A percentile compares a stretch with the other conserved stretches of the same genome.
Conservation (phyloP, 192 early-diverging fungal species). For the Pecoramyces ruminantium region DNA sequence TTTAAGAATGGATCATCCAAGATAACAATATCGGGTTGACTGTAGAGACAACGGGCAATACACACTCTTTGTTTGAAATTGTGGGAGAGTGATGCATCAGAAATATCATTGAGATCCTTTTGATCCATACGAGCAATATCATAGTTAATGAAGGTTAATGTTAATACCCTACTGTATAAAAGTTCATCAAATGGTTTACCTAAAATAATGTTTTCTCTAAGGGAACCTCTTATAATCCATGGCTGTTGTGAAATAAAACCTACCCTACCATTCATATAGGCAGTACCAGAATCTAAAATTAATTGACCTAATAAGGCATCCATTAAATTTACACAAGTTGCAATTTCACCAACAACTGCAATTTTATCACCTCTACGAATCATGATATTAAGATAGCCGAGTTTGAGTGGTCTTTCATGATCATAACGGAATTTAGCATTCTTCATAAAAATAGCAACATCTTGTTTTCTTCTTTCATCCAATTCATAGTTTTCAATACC, state of each 20-base stretch:
- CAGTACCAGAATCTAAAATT: constrained; percentile 20
- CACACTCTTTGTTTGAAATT: constrained; percentile 52
- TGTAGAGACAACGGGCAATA: constrained; percentile 24
- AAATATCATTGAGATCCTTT: constrained; percentile 36
- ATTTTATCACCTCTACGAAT: constrained; percentile 30
- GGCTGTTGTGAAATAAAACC: constrained; percentile 49
- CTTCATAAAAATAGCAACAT: constrained; percentile 22
- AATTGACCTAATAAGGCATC: constrained; percentile 54
- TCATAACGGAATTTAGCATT: constrained; percentile 39
- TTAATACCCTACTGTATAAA: constrained; percentile 40
- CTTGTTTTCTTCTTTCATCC: not conserved
- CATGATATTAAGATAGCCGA: constrained; percentile 25
- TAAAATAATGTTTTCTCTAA: constrained; percentile 70
- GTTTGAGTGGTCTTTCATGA: constrained; percentile 16
- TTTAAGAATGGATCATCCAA: constrained; percentile 2
- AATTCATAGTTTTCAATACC: not conserved
- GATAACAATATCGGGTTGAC: constrained; percentile 2
- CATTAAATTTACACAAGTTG: constrained; percentile 47
- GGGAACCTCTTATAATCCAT: constrained; percentile 49
- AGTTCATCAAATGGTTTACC: constrained; percentile 35
- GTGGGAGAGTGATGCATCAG: constrained; percentile 42
- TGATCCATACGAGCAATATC: not conserved
- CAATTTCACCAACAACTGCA: constrained; percentile 51
- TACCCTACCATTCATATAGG: constrained; percentile 31
- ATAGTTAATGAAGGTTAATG: constrained; percentile 8